Evolutionary conservation across 305 asterid genomes (phyloP).

Genomic region (Plantago lanceolata): DNA sequence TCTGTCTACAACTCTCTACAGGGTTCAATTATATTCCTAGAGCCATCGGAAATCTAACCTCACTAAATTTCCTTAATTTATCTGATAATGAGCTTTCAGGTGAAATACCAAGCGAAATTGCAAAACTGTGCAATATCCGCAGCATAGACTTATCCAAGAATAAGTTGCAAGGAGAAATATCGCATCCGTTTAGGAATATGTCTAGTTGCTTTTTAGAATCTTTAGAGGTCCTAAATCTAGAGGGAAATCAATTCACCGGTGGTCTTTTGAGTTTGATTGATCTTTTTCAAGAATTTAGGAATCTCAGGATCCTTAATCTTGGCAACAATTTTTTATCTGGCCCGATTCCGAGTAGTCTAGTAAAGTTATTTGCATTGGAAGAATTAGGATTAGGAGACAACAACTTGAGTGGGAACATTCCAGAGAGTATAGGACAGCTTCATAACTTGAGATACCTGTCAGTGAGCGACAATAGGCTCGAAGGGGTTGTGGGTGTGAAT

Average conservation of each 20-base stretch:
- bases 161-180: slow-evolving; percentile 8
- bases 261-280: slow-evolving; percentile 18
- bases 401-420: neutral
- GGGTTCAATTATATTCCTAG: slow-evolving; percentile 4
- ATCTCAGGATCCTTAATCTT: slow-evolving; percentile 11
- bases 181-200: neutral
- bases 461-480: slow-evolving; percentile 13
- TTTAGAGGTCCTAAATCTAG: neutral
- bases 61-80: neutral
- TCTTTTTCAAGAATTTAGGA: slow-evolving; percentile 22
- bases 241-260: slow-evolving; percentile 3
- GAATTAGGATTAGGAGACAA: neutral
- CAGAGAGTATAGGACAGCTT: slow-evolving; percentile 19
- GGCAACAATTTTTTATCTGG: slow-evolving; percentile 16
- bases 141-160: neutral
- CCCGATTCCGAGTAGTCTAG: slow-evolving; percentile 19
- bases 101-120: slow-evolving; percentile 8
- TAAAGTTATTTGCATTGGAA: slow-evolving; percentile 5
- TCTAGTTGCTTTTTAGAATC: neutral
- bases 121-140: slow-evolving; percentile 3
- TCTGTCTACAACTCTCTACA: neutral
- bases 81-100: neutral
- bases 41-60: slow-evolving; percentile 5
- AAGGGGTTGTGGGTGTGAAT: slow-evolving; percentile 27
- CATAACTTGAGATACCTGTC: neutral